Base-by-base conservation (phyloP, 169 alveolate species). In the Eimeria sp. region DNA sequence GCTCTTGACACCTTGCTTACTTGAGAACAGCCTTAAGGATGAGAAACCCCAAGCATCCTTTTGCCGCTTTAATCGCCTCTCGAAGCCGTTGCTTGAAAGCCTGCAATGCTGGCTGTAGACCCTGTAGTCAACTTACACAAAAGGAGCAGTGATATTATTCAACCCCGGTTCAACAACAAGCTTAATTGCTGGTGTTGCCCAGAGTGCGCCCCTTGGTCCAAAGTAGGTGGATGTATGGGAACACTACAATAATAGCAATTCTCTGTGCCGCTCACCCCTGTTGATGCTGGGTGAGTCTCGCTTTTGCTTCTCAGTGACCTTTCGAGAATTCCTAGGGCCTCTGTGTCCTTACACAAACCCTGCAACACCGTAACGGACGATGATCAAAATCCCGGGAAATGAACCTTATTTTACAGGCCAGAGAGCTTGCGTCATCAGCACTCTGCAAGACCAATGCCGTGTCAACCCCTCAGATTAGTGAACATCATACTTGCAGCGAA, bases 41-140 rank as follows among this genome's bases (percentile, higher is more conserved):
- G 6, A 87, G 61, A 65, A 87, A 87, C 34, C 84, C 94, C 72
- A 87, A 34, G 67, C 82, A 87, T 11, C 94, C 94, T 87, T 63
- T 87, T 3, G 94, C 83, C 82, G 18, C 40, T 22, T 45, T 43
- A 16, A 87, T 61, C 63, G 94, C 80, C 9, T 87, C 83, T 22
- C 94, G 94, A 61, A 87, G 94, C 54, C 94, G 61, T 18, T 65
- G 94, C 45, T 87, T 87, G 67, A 87, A 87, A 27, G 67, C 57
- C 94, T 87, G 94, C 49, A 87, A 70, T 22, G 94, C 94, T 65
- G 94, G 67, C 22, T 63, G 82, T 43, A 10, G 43, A 65, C 7
- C 94, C 94, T 45, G 61, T 5, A 63, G 27, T 43, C 20, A 45
- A 25, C 88, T 70, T 27, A 7, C 6, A 13, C 25, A 51, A 25